Evolutionary conservation across 2,329 filamentous ascomycete genomes (phyloP).

Genomic region (Nakataea oryzae): DNA sequence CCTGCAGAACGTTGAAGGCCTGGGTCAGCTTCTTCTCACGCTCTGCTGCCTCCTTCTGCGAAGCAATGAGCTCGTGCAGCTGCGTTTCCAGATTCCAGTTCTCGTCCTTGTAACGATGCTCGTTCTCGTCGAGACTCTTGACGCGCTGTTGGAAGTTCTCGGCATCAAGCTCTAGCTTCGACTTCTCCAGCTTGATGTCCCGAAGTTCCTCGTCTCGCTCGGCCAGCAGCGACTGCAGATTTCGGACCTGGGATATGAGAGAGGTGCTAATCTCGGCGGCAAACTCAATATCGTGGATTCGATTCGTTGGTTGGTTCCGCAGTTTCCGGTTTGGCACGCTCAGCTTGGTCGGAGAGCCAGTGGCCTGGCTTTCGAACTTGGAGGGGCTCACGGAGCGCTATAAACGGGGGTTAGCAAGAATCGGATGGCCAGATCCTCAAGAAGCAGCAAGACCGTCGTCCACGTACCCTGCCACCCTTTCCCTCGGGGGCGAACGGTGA

Average conservation of each 20-base stretch:
- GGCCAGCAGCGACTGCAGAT: constrained; percentile 71
- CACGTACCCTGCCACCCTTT: constrained; percentile 42
- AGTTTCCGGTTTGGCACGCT: constrained; percentile 79
- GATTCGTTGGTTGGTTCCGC: constrained; percentile 78
- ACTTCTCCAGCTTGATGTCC: constrained; percentile 62
- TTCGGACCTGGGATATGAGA: constrained; percentile 84
- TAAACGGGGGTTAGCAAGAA: background rate
- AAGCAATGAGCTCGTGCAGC: constrained; percentile 69
- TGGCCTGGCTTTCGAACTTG: constrained; percentile 75
- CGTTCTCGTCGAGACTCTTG: constrained; percentile 79
- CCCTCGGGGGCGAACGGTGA: constrained; percentile 44
- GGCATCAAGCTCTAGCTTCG: constrained; percentile 70
- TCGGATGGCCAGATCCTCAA: constrained; percentile 5
- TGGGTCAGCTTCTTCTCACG: constrained; percentile 75
- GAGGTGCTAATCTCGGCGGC: constrained; percentile 97
- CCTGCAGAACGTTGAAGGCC: constrained; percentile 54
- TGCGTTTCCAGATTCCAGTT: constrained; percentile 97
- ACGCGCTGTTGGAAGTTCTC: constrained; percentile 72
- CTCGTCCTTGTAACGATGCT: constrained; percentile 94
- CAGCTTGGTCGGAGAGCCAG: constrained; percentile 80
- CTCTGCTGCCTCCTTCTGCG: constrained; percentile 66
- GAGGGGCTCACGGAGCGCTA: constrained; percentile 62
- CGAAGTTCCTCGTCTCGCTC: constrained; percentile 85
- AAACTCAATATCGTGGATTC: constrained; percentile 93
- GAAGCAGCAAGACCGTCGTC: background rate